Evolutionary conservation across 495 filamentous ascomycete species (phyloP), one percentile per base, ranked within the genome.

Genomic region (Cladorrhinum samala): DNA sequence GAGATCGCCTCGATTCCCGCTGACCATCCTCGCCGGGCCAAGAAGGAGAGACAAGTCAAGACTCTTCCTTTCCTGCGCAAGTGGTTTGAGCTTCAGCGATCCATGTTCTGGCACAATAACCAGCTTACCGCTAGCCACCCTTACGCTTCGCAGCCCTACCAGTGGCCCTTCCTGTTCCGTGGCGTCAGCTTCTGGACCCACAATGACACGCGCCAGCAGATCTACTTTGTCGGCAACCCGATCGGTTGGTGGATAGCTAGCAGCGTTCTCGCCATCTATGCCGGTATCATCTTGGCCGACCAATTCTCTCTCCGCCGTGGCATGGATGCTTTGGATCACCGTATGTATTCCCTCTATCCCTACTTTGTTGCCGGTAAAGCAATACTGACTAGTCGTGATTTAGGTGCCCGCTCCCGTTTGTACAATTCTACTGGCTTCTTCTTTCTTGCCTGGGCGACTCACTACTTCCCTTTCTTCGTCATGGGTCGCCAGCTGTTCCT

Each of bases 131-230:
- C 88, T 72, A 94, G 88, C 63, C 93, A 98, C 68, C 93, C 93
- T 1, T 98, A 98, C 63, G 83, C 93, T 21, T 93, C 87, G 57
- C 84, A 88, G 63, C 93, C 93, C n/a, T 88, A 91, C 72, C 87
- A 93, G 62, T 98, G 93, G 93, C 93, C 93, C 1, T 96, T 97
- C 82, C 77, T 98, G 56, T 76, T 98, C 36, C 84, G 94, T 11
- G 93, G 93, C 62, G 94, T 98, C 54, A 95, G 90, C 68, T 98
- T 98, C 84, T 98, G 93, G 93, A 98, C 93, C 9, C 87, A 98
- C 67, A 93, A 92, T 67, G 90, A 95, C 42, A 96, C 92, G 9
- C 83, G 88, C 24, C 86, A 93, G 71, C 93, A 98, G 72, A 98
- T 98, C 62, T 98, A 98, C 73, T 98, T 98, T 79, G 72, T 98